Conservation (phyloP, 495 filamentous ascomycete genomes). For the Tirmania nivea region DNA sequence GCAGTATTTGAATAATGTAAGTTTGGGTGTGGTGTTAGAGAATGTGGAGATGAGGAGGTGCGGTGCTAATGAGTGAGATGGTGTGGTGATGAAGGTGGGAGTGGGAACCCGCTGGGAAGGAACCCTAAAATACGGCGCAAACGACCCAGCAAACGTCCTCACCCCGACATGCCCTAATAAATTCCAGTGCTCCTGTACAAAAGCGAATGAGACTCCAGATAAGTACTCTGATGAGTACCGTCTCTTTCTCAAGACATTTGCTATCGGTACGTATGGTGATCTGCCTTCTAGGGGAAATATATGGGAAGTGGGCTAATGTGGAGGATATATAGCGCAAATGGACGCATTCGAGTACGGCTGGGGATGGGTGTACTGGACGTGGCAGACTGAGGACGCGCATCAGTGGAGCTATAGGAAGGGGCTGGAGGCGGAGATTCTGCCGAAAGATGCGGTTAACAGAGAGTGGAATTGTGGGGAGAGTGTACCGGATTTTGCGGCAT, state of each 20-base stretch:
- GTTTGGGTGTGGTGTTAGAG: neutral
- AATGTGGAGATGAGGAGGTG: neutral
- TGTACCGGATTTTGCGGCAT: conserved; percentile 46
- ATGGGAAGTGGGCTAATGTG: neutral
- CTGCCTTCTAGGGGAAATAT: neutral
- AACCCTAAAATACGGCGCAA: conserved; percentile 35
- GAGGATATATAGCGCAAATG: conserved; percentile 62
- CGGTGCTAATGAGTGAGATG: neutral
- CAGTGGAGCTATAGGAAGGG: conserved; percentile 93
- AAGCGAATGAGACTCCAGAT: conserved; percentile 50
- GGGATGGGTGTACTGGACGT: conserved; percentile 99
- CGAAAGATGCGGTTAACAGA: conserved; percentile 51
- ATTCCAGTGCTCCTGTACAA: conserved; percentile 43
- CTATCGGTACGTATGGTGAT: conserved; percentile 29
- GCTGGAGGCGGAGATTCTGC: conserved; percentile 63
- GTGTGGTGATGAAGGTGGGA: conserved; percentile 26
- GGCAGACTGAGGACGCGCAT: conserved; percentile 52
- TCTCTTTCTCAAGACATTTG: conserved; percentile 66
- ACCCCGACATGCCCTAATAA: conserved; percentile 48
- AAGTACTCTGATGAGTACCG: conserved; percentile 58
- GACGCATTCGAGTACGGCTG: conserved; percentile 66
- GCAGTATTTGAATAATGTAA: conserved; percentile 58
- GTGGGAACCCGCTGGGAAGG: conserved; percentile 82
- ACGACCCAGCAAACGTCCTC: conserved; percentile 31
- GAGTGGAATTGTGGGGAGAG: conserved; percentile 48